These are phyloP conservation scores for Candida montana DNA, from an alignment of 805 yeast species.

Conservation along the genomic window DNA sequence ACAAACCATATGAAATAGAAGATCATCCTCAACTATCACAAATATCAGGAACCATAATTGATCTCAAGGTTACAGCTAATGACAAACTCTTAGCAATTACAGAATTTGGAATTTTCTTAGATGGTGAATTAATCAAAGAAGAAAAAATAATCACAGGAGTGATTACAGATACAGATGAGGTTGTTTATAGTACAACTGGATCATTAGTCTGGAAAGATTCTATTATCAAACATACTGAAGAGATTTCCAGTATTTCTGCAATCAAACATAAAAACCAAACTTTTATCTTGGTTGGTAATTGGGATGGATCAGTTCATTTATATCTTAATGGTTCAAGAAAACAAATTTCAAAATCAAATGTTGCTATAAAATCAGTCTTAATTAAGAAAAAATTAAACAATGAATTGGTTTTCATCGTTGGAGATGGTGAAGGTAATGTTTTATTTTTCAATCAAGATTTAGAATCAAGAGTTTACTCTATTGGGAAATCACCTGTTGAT, in stretches of 20 bases:
- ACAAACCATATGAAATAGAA: background rate
- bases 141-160: background rate
- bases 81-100: conserved; percentile 9
- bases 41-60: conserved; percentile 16
- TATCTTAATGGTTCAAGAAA: conserved; percentile 8
- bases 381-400: conserved; percentile 8
- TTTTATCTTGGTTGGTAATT: conserved; percentile 16
- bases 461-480: conserved; percentile 2
- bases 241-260: conserved; percentile 13
- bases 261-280: background rate
- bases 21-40: conserved; percentile 9
- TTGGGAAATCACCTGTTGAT: conserved; percentile 23
- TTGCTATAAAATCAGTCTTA: conserved; percentile 17
- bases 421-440: conserved; percentile 23
- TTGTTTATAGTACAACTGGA: conserved; percentile 1
- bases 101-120: conserved; percentile 18
- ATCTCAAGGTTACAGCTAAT: conserved; percentile 5
- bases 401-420: conserved; percentile 10
- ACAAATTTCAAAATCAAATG: conserved; percentile 2
- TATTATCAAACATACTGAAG: conserved; percentile 8
- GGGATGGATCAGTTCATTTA: conserved; percentile 20
- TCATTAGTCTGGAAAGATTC: conserved; percentile 1
- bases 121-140: conserved; percentile 5
- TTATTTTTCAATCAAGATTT: background rate
- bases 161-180: background rate